Percentiles rank a stretch among this genome's conserved stretches.
These are phyloP conservation scores for Cerioporus squamosus DNA, from an alignment of 1,284 basidiomycete species.

Conservation along the genomic window DNA sequence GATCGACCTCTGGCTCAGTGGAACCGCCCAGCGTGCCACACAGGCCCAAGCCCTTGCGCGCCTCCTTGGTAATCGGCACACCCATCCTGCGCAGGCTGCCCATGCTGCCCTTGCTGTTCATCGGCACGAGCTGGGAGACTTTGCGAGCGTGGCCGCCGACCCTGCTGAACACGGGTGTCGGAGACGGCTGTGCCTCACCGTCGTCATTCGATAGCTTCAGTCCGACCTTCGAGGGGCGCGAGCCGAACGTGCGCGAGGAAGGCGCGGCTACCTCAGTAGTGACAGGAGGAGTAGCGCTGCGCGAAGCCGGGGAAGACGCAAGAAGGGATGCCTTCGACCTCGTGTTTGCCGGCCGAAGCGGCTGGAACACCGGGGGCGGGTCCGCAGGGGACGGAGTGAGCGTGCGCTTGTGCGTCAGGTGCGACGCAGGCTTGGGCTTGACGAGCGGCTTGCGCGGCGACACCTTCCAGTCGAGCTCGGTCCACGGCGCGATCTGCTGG, in stretches of 20 bases:
- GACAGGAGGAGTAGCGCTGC: constrained; percentile 16
- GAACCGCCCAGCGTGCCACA: constrained; percentile 66
- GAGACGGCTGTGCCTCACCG: constrained; percentile 36
- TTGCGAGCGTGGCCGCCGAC: constrained; percentile 38
- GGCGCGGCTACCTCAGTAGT: constrained; percentile 8
- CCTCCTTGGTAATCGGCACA: constrained; percentile 52
- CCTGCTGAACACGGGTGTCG: constrained; percentile 56
- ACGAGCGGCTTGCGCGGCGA: constrained; percentile 47
- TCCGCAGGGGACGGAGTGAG: constrained; percentile 58
- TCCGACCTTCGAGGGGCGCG: constrained; percentile 40
- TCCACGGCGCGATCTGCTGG: constrained; percentile 69
- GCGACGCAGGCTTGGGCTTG: constrained; percentile 27
- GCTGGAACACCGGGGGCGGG: constrained; percentile 58
- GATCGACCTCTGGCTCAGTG: constrained; percentile 47
- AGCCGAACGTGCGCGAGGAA: constrained; percentile 52
- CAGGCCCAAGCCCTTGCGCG: constrained; percentile 60
- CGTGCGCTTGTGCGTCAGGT: constrained; percentile 53
- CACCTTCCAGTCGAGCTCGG: constrained; percentile 49
- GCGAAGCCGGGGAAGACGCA: constrained; percentile 18
- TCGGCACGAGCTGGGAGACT: constrained; percentile 38
- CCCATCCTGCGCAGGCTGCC: constrained; percentile 21
- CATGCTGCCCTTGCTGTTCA: constrained; percentile 34
- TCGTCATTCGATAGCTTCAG: constrained; percentile 27
- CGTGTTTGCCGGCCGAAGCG: constrained; percentile 53
- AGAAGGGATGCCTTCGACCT: constrained; percentile 30